Percentiles rank a stretch among this genome's conserved stretches.
phyloP scores from a whole-genome alignment of 1,139 yeast genomes.

The Meyerozyma smithsonii region DNA sequence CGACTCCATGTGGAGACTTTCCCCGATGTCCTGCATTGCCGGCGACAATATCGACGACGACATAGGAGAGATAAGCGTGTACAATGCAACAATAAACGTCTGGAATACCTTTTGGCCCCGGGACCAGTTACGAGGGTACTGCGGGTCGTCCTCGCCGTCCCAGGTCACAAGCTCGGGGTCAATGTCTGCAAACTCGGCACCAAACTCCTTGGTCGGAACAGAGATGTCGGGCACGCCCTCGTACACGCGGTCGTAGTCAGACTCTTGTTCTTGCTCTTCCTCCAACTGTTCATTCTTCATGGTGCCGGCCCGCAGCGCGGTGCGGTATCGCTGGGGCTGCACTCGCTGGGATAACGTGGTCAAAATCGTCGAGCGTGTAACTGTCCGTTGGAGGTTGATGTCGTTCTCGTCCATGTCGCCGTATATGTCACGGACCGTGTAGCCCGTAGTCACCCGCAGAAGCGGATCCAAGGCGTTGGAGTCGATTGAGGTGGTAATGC shows the following conservation, averaged over 20 bases:
- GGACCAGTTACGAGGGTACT: conserved; percentile 60
- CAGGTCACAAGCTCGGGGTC: conserved; percentile 66
- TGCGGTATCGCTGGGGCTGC: conserved; percentile 2
- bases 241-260: conserved; percentile 10
- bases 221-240: conserved; percentile 29
- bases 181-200: conserved; percentile 43
- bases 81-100: conserved; percentile 46
- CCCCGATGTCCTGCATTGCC: conserved; percentile 45
- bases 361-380: conserved; percentile 35
- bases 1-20: conserved; percentile 34
- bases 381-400: conserved; percentile 31
- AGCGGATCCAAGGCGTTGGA: background rate
- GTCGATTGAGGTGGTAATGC: background rate
- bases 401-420: conserved; percentile 21
- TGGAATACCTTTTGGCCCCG: conserved; percentile 33
- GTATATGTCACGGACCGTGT: conserved; percentile 15
- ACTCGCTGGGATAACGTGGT: conserved; percentile 18
- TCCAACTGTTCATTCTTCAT: no score
- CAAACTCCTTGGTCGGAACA: conserved; percentile 42
- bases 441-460: conserved; percentile 4
- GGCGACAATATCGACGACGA: conserved; percentile 59
- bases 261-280: conserved; percentile 6
- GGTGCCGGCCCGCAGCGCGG: background rate
- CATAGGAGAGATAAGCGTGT: conserved; percentile 54
- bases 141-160: conserved; percentile 59